Evolutionary conservation across 306 rosid genomes (phyloP), one percentile per base, ranked within the genome.

Genomic region (Rosa persica): DNA sequence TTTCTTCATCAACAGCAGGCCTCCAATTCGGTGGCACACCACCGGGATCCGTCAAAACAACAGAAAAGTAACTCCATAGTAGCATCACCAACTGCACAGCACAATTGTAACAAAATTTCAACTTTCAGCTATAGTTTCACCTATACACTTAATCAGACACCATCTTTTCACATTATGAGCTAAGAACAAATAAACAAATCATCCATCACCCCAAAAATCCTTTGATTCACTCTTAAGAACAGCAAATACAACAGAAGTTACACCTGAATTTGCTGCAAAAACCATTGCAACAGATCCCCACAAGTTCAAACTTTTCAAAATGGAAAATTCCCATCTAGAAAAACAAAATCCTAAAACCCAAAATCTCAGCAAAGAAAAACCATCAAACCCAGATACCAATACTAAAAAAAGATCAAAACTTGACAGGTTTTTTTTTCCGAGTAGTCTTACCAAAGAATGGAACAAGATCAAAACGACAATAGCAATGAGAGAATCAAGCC

Each of bases 31-130:
- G 96, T 16, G 98, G 94, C 17, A 93, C 99, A 67, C 89, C 52
- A 42, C 99, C 99, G 7, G 99, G 98, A 88, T 96, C 99, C 8
- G 97, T 91, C 89, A 96, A 84, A 62, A 96, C 98, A 71, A 89
- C 97, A 51, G 98, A 89, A 75, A 96, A 96, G 73, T 96, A 96
- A 89, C 99, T 96, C 99, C 99, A 96, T 51, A 96, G 75, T 62
- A 96, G 89, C 99, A 96, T 93, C 88, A 82, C 88, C 87, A 96
- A 81, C 99, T 96, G 95, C 86, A 87, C 25, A 81, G 79, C 71
- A 36, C 71, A 67, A 39, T 67, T 60, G 57, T 64, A 77, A 78
- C 48, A 30, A 73, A 80, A 67, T 25, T 67, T 46, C 79, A 75
- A 78, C 72, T 79, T 39, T 65, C 30, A 75, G 76, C 27, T 58